Conservation (phyloP, 2,329 filamentous ascomycete species). For the Cadophora gregata region DNA sequence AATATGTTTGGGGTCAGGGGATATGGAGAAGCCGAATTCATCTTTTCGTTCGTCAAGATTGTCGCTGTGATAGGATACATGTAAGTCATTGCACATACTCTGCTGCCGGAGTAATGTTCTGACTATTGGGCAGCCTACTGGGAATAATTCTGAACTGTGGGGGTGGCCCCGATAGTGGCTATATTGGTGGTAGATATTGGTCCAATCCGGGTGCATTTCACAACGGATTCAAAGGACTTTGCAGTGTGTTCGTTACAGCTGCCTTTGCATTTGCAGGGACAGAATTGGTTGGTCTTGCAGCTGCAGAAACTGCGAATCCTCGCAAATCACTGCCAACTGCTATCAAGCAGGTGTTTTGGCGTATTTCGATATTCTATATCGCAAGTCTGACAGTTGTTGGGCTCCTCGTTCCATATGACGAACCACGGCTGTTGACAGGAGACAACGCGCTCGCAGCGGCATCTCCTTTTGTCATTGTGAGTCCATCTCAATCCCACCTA, state of each 20-base stretch:
- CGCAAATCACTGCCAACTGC: conserved; percentile 83
- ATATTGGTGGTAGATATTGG: conserved; percentile 84
- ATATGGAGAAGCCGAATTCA: conserved; percentile 89
- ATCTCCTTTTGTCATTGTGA: conserved; percentile 83
- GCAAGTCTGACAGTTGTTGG: conserved; percentile 82
- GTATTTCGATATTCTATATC: conserved; percentile 89
- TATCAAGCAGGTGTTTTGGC: conserved; percentile 94
- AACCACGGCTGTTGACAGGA: conserved; percentile 65
- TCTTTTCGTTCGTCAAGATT: conserved; percentile 87
- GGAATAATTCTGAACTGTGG: conserved; percentile 87
- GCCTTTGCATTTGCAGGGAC: conserved; percentile 80
- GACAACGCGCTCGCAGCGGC: conserved; percentile 70
- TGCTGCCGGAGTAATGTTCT: conserved; percentile 21
- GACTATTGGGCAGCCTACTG: conserved; percentile 64
- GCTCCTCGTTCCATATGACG: conserved; percentile 77
- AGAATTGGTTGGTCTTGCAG: conserved; percentile 77
- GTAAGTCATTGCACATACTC: conserved; percentile 52
- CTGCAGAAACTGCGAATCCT: conserved; percentile 80
- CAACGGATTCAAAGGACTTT: conserved; percentile 84
- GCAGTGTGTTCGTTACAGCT: conserved; percentile 77
- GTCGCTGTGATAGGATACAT: conserved; percentile 88
- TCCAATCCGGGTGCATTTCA: conserved; percentile 80
- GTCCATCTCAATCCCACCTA: not conserved
- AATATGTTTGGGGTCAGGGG: conserved; percentile 89
- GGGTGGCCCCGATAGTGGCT: conserved; percentile 73